phyloP scores from a whole-genome alignment of 2,329 filamentous ascomycete genomes.

The Penicillium sp. region DNA sequence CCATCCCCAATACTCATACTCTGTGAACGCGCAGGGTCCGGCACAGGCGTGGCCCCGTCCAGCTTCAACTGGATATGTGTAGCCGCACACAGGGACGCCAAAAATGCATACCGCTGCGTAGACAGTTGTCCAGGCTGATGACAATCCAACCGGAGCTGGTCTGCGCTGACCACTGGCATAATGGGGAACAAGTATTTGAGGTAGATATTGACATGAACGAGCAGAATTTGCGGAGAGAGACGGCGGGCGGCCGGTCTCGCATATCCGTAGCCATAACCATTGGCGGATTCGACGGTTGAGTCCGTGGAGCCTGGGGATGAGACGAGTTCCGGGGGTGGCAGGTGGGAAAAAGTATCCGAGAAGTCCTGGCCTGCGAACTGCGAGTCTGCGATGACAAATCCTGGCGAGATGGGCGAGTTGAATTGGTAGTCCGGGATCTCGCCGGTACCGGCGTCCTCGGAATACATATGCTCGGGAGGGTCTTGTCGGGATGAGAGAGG shows the following conservation, averaged over 20 bases:
- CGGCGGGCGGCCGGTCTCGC: slow-evolving; percentile 21
- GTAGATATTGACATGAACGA: slow-evolving; percentile 44
- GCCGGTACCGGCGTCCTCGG: slow-evolving; percentile 17
- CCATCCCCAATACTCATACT: slow-evolving; percentile 56
- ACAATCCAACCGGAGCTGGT: slow-evolving; percentile 38
- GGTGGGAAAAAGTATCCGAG: slow-evolving; percentile 29
- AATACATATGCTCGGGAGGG: slow-evolving; percentile 15
- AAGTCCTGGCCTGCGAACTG: slow-evolving; percentile 27
- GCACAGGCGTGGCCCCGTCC: slow-evolving; percentile 31
- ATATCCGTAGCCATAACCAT: slow-evolving; percentile 6
- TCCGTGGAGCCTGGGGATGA: slow-evolving; percentile 38
- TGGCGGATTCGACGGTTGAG: slow-evolving; percentile 31
- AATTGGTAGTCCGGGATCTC: slow-evolving; percentile 21
- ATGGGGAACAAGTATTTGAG: slow-evolving; percentile 46
- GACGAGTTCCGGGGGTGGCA: slow-evolving; percentile 34
- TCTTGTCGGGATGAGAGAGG: slow-evolving; percentile 24
- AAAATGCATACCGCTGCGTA: slow-evolving; percentile 42
- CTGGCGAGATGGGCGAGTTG: slow-evolving; percentile 30
- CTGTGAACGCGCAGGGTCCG: slow-evolving; percentile 31
- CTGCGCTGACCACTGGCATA: slow-evolving; percentile 43
- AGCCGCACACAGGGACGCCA: slow-evolving; percentile 44
- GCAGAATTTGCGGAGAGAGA: slow-evolving; percentile 35
- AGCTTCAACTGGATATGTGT: slow-evolving; percentile 48
- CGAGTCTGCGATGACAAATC: slow-evolving; percentile 26
- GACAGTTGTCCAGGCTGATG: slow-evolving; percentile 56